Percentiles rank a stretch among this genome's conserved stretches.
phyloP scores from a whole-genome alignment of 352 stramenopile genomes.

The Phytophthora macrochlamydospora region DNA sequence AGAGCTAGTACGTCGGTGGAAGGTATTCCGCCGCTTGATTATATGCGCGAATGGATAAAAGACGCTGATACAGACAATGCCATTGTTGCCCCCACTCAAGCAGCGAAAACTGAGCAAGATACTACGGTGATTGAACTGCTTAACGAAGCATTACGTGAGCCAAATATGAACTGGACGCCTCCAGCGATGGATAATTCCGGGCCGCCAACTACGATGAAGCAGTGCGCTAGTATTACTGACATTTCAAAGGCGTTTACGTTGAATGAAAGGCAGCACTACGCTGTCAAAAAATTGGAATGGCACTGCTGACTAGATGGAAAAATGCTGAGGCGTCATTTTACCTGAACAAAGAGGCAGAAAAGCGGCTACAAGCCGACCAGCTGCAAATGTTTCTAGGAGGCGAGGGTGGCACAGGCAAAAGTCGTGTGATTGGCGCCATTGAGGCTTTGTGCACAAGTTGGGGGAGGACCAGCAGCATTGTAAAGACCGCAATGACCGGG shows the following conservation, averaged over 20 bases:
- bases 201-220: background rate
- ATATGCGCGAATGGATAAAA: conserved; percentile 11
- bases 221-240: background rate
- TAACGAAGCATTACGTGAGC: background rate
- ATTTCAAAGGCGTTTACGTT: conserved; percentile 3
- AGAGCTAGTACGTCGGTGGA: no score
- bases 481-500: background rate
- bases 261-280: conserved; percentile 5
- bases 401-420: conserved; percentile 3
- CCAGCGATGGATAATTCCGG: background rate
- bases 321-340: background rate
- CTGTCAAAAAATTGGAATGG: background rate
- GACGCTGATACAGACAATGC: conserved; percentile 1
- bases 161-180: background rate
- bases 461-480: background rate
- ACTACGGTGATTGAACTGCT: conserved; percentile 1
- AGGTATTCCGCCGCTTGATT: background rate
- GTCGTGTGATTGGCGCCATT: background rate
- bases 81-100: background rate
- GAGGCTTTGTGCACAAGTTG: background rate
- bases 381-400: conserved; percentile 1
- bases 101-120: background rate
- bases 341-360: background rate
- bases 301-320: conserved; percentile 5
- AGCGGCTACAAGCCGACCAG: conserved; percentile 1